phyloP scores from a whole-genome alignment of 2,329 filamentous ascomycete species.

The Microdochium trichocladiopsis region DNA sequence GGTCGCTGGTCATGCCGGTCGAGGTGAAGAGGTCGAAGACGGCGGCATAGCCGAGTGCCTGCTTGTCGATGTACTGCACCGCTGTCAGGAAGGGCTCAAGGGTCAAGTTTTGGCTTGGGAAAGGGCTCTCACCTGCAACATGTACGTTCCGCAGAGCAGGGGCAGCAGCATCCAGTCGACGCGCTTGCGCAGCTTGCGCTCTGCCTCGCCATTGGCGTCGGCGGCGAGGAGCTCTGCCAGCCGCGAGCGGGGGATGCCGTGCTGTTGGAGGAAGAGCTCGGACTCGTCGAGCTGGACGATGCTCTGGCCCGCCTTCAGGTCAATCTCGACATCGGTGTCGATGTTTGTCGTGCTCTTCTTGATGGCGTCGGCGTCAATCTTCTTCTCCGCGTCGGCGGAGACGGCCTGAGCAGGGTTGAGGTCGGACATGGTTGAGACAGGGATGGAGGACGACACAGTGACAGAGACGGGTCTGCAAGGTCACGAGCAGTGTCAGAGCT shows the following conservation, averaged over 20 bases:
- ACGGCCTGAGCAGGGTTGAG: not conserved
- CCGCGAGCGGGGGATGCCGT: slow-evolving; percentile 30
- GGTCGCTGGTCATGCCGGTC: slow-evolving; percentile 34
- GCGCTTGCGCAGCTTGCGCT: slow-evolving; percentile 26
- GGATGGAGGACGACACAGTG: not conserved
- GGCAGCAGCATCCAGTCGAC: slow-evolving; percentile 28
- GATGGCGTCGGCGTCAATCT: not conserved
- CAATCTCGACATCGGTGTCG: not conserved
- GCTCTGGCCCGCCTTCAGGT: slow-evolving; percentile 2
- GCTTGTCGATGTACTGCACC: slow-evolving; percentile 47
- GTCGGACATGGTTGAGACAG: not conserved
- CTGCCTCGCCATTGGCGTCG: slow-evolving; percentile 19
- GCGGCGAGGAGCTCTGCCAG: slow-evolving; percentile 27
- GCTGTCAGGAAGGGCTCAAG: slow-evolving; percentile 43
- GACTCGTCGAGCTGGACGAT: slow-evolving; percentile 29
- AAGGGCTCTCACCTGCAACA: no score
- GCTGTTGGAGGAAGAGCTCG: slow-evolving; percentile 33
- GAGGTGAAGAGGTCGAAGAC: slow-evolving; percentile 19
- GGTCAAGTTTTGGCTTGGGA: no score
- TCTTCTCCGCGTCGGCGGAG: not conserved
- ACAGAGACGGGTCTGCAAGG: not conserved
- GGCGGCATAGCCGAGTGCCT: slow-evolving; percentile 9
- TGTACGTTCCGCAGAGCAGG: no score
- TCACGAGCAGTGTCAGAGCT: no score
- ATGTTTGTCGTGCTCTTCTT: not conserved